These are phyloP conservation scores for Brassica nigra DNA, from an alignment of 345 rosid species.

Conservation along the genomic window DNA sequence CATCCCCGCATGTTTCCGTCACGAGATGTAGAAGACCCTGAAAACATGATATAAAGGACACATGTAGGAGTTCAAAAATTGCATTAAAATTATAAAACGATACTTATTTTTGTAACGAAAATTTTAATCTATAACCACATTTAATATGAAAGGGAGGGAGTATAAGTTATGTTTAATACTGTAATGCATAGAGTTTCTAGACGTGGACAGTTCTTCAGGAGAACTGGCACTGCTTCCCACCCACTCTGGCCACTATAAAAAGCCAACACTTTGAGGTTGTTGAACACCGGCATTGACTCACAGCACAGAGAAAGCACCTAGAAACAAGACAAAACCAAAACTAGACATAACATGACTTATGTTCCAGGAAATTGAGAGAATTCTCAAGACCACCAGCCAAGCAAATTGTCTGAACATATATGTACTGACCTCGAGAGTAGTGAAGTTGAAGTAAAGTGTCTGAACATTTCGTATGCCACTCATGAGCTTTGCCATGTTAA, in stretches of 20 bases:
- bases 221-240: conserved; percentile 29
- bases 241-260: neutral
- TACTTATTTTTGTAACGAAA: no score
- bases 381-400: neutral
- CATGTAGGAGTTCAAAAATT: neutral
- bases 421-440: conserved; percentile 13
- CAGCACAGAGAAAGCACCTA: conserved; percentile 18
- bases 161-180: neutral
- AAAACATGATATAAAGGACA: neutral
- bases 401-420: neutral
- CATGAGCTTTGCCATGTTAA: neutral
- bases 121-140: no score
- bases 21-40: conserved; percentile 16
- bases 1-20: conserved; percentile 16
- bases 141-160: no score
- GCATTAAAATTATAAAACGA: no score
- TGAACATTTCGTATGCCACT: neutral
- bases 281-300: conserved; percentile 15
- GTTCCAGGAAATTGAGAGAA: neutral
- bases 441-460: neutral
- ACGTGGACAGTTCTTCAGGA: conserved; percentile 6
- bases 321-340: neutral
- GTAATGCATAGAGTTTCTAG: neutral
- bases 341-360: no score
- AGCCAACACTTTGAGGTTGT: conserved; percentile 5